phyloP scores from a whole-genome alignment of 768 basidiomycete species.

The Lactifluus subvellereus region DNA sequence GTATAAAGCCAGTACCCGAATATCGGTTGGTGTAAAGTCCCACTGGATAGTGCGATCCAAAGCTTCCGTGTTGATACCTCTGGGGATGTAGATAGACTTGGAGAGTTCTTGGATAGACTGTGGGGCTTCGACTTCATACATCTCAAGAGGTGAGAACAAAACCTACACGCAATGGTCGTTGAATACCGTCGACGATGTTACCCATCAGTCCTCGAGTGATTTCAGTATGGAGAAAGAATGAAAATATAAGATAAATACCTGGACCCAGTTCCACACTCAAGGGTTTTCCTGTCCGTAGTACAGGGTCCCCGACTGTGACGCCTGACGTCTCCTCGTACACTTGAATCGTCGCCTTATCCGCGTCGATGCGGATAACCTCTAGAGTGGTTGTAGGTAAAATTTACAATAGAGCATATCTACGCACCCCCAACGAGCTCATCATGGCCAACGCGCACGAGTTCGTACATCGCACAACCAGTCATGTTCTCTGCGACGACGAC shows the following conservation, averaged over 20 bases:
- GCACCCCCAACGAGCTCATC: conserved; percentile 96
- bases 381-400: conserved; percentile 4
- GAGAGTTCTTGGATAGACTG: conserved; percentile 93
- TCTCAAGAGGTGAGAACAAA: conserved; percentile 7
- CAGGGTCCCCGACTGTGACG: conserved; percentile 97
- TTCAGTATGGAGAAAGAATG: conserved; percentile 1
- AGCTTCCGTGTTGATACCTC: conserved; percentile 96
- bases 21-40: conserved; percentile 87
- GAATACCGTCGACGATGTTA: conserved; percentile 99
- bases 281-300: conserved; percentile 95
- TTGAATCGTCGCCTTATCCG: conserved; percentile 97
- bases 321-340: conserved; percentile 99
- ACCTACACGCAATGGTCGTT: conserved; percentile 81
- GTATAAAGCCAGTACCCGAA: conserved; percentile 47
- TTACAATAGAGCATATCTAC: conserved; percentile 23
- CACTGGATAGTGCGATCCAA: conserved; percentile 83
- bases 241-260: conserved; percentile 44
- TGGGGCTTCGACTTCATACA: conserved; percentile 6
- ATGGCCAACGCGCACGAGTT: conserved; percentile 96
- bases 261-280: conserved; percentile 97
- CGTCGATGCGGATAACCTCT: conserved; percentile 99
- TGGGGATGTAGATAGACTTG: conserved; percentile 98
- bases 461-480: conserved; percentile 94
- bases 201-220: conserved; percentile 78
- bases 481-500: conserved; percentile 98